Evolutionary conservation across 2,329 filamentous ascomycete species (phyloP).

Genomic region (Helminthosporium solani): DNA sequence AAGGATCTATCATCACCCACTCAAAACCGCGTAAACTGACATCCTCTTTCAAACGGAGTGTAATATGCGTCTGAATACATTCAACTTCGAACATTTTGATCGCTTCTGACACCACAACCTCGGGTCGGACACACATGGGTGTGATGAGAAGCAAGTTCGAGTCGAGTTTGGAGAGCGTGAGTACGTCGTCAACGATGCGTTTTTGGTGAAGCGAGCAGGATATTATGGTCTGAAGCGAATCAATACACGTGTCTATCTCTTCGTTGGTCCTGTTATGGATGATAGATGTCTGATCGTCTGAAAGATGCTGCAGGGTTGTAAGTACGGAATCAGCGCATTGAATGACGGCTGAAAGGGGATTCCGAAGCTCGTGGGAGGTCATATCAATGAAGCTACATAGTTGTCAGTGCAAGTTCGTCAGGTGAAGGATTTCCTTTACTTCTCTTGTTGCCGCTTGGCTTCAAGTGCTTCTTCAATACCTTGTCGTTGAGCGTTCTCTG

Average conservation of each 20-base stretch:
- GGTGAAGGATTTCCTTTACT: constrained; percentile 11
- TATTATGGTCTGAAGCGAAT: constrained; percentile 35
- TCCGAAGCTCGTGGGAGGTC: constrained; percentile 41
- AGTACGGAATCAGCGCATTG: constrained; percentile 48
- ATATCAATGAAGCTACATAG: constrained; percentile 30
- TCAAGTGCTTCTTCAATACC: constrained; percentile 40
- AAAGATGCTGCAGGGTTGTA: constrained; percentile 26
- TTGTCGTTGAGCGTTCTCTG: constrained; percentile 36
- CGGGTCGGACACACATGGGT: constrained; percentile 23
- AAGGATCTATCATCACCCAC: constrained; percentile 33
- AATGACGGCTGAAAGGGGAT: constrained; percentile 41
- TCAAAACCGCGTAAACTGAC: constrained; percentile 42
- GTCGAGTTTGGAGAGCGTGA: constrained; percentile 37
- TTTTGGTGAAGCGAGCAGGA: constrained; percentile 45
- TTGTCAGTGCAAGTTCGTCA: constrained; percentile 6
- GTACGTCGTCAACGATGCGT: constrained; percentile 44
- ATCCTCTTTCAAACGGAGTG: constrained; percentile 41
- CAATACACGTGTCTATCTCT: constrained; percentile 27
- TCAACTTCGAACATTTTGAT: constrained; percentile 34
- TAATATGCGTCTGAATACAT: constrained; percentile 37
- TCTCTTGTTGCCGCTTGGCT: constrained; percentile 41
- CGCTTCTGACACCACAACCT: constrained; percentile 23
- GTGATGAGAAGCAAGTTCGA: constrained; percentile 31
- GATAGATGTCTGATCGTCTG: constrained; percentile 1
- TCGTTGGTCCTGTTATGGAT: constrained; percentile 10